Conservation (phyloP, 805 yeast genomes). For the Cyberlindnera xishuangbannaensis region DNA sequence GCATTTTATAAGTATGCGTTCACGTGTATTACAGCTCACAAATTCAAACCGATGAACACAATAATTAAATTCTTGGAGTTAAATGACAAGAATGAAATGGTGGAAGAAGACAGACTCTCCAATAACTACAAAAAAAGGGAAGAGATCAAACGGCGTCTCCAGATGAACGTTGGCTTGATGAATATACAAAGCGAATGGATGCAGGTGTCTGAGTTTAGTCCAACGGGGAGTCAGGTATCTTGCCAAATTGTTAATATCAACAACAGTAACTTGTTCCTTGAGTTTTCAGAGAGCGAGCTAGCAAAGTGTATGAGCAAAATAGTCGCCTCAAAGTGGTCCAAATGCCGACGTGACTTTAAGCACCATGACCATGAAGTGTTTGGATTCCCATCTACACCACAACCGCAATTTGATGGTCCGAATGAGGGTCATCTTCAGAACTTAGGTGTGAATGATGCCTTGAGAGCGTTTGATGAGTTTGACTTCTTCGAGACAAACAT, state of each 20-base stretch:
- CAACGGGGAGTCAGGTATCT: slow-evolving; percentile 2
- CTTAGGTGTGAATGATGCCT: slow-evolving; percentile 1
- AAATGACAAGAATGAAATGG: slow-evolving; percentile 6
- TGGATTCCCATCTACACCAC: background rate
- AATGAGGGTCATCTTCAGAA: slow-evolving; percentile 3
- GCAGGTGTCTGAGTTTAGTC: slow-evolving; percentile 7
- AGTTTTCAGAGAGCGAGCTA: slow-evolving; percentile 6
- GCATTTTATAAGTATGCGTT: slow-evolving; percentile 9
- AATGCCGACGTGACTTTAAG: background rate
- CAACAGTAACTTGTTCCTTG: slow-evolving; percentile 11
- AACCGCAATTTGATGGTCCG: slow-evolving; percentile 1
- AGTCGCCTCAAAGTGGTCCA: slow-evolving; percentile 2
- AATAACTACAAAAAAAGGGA: slow-evolving; percentile 4
- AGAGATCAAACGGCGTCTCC: slow-evolving; percentile 9
- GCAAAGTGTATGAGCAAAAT: background rate
- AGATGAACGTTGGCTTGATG: slow-evolving; percentile 10
- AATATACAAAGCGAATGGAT: slow-evolving; percentile 15
- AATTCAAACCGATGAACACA: slow-evolving; percentile 15
- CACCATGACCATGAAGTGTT: background rate
- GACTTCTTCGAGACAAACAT: slow-evolving; percentile 6
- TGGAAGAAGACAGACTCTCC: slow-evolving; percentile 3
- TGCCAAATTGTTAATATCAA: slow-evolving; percentile 13
- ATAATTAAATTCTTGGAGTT: slow-evolving; percentile 17
- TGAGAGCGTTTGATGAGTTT: slow-evolving; percentile 1
- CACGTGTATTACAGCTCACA: slow-evolving; percentile 6